Evolutionary conservation across 2,329 filamentous ascomycete genomes (phyloP).

Genomic region (Neopestalotiopsis rosae): DNA sequence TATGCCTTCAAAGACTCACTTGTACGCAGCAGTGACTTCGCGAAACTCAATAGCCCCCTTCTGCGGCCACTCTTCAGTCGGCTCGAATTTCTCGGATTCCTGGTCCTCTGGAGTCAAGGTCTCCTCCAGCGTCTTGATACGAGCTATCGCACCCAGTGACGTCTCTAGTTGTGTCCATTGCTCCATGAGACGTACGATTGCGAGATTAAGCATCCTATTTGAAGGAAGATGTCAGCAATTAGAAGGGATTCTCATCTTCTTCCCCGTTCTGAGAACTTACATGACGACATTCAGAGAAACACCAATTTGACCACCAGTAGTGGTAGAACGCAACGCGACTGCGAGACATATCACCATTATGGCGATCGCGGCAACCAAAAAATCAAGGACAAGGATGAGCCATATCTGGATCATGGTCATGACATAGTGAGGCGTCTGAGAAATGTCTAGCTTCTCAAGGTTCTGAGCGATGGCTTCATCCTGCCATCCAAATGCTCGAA

Average conservation of each 20-base stretch:
- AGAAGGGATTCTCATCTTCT: too few relatives aligned
- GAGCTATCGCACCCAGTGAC: conserved; percentile 28
- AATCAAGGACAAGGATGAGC: conserved; percentile 53
- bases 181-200: conserved; percentile 28
- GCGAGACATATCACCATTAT: conserved; percentile 47
- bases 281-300: conserved; percentile 32
- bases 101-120: conserved; percentile 27
- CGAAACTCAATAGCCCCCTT: conserved; percentile 25
- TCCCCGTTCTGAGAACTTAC: conserved; percentile 8
- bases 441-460: not conserved
- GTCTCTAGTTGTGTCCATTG: conserved; percentile 34
- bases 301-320: conserved; percentile 28
- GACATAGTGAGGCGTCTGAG: conserved; percentile 36
- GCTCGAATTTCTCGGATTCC: not conserved
- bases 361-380: conserved; percentile 49
- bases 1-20: conserved; percentile 1
- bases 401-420: conserved; percentile 55
- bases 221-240: not conserved
- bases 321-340: conserved; percentile 27
- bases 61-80: conserved; percentile 28
- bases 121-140: conserved; percentile 28
- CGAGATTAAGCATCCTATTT: conserved; percentile 19
- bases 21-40: conserved; percentile 25
- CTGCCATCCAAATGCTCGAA: conserved; percentile 9
- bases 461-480: conserved; percentile 4